Base-by-base conservation (phyloP, 2,329 filamentous ascomycete genomes). In the Gremmenia infestans region DNA sequence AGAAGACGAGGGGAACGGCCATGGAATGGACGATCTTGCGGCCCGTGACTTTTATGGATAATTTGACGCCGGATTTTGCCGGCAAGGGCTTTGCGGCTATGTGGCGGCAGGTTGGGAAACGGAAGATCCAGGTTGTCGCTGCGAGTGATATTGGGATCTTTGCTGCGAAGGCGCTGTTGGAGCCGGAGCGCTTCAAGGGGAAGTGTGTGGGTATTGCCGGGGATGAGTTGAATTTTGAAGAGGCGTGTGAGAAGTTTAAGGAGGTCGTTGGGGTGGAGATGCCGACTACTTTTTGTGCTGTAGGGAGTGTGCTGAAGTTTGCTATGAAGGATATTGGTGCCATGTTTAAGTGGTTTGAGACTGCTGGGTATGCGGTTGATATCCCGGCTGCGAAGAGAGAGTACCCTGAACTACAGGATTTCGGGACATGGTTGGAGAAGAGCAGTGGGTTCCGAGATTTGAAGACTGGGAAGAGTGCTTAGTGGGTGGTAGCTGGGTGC, bases 1-100 rank as follows among this genome's bases (percentile, higher is more conserved):
- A 76, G 71, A 60, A 58, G 23, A 54, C 54, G 1, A 28, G 47
- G 5, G 55, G 71, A 0, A 72, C 72, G 1, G 65, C 63, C 0
- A 80, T 82, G 78, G 70, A 70, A 11, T 85, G 78, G 75, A 81
- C 79, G 0, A 78, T 85, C 46, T 70, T 85, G 5, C 74, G 81
- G 2, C 81, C 81, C 0, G 75, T 77, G 0, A 78, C 77, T 0
- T 85, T 85, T 69, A 77, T 81, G 68, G 81, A 85, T 3, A 76
- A 76, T 65, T 48, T 67, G n/a, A 63, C 63, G 14, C 59, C 61
- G 3, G 60, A 65, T 48, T 64, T 67, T 45, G 37, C 52, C 2
- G 65, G 65, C 15, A 65, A 64, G 25, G 57, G 57, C 2, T 65
- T 67, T 37, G 59, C 63, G 6, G 56, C 60, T 23, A 65, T 67